Evolutionary conservation across 2,329 filamentous ascomycete species (phyloP).

Genomic region (Hysterium pulicare): DNA sequence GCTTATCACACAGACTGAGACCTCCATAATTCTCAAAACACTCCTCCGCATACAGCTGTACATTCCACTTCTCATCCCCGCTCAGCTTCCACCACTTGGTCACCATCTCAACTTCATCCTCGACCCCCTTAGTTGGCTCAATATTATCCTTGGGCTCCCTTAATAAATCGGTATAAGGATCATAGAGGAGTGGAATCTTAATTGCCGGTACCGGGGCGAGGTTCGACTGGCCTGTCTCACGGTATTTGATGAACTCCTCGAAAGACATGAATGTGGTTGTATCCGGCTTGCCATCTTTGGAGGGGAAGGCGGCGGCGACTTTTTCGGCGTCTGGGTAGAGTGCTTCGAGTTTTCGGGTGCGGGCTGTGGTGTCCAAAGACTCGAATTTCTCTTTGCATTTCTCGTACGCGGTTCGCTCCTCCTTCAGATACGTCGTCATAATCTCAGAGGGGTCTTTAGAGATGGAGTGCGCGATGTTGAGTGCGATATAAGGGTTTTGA

Average conservation of each 20-base stretch:
- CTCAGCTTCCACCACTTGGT: slow-evolving; percentile 11
- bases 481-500: slow-evolving; percentile 23
- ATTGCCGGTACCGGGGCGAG: too few relatives aligned
- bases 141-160: slow-evolving; percentile 10
- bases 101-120: slow-evolving; percentile 9
- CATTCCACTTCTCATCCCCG: slow-evolving; percentile 22
- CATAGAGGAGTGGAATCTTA: background rate
- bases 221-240: too few relatives aligned
- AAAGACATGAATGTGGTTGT: slow-evolving; percentile 12
- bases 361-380: slow-evolving; percentile 8
- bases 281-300: too few relatives aligned
- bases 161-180: slow-evolving; percentile 13
- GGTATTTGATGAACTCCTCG: slow-evolving; percentile 11
- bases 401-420: slow-evolving; percentile 21
- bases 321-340: slow-evolving; percentile 15
- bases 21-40: slow-evolving; percentile 25
- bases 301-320: slow-evolving; percentile 9
- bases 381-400: slow-evolving; percentile 11
- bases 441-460: slow-evolving; percentile 4
- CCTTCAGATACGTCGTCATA: slow-evolving; percentile 12
- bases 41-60: slow-evolving; percentile 28
- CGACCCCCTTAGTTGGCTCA: slow-evolving; percentile 6
- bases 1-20: slow-evolving; percentile 21
- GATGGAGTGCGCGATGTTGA: slow-evolving; percentile 18
- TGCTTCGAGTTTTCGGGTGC: slow-evolving; percentile 10